phyloP scores from a whole-genome alignment of 176 grass and related monocot genomes.

The Pontederia crassipes region DNA sequence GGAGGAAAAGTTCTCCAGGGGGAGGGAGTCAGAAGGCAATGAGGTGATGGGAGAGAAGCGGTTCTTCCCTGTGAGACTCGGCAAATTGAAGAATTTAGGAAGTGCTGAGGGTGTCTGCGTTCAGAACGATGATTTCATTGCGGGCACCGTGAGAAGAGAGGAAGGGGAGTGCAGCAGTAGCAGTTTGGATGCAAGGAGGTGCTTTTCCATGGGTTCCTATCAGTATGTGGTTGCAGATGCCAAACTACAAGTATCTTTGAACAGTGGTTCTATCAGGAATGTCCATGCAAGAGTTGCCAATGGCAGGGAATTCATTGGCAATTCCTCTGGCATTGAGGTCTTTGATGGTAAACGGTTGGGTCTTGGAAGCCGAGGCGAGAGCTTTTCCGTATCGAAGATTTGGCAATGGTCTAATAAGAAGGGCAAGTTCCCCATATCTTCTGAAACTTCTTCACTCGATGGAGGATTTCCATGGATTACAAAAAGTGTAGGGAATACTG shows the following conservation, averaged over 20 bases:
- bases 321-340: neutral
- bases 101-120: neutral
- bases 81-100: neutral
- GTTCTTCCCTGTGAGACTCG: neutral
- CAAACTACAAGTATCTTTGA: neutral
- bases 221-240: slow-evolving; percentile 5
- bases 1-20: neutral
- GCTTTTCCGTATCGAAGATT: slow-evolving; percentile 3
- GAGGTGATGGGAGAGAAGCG: neutral
- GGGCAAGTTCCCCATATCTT: neutral
- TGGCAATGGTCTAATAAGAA: slow-evolving; percentile 5
- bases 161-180: slow-evolving; percentile 2
- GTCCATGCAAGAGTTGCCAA: neutral
- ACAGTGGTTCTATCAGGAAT: neutral
- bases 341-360: neutral
- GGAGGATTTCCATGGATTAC: slow-evolving; percentile 1
- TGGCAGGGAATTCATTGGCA: neutral
- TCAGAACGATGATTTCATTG: neutral
- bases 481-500: slow-evolving; percentile 1
- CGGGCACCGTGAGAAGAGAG: neutral
- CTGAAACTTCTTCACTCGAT: neutral
- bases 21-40: neutral
- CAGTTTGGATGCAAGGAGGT: slow-evolving; percentile 1
- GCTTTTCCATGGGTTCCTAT: slow-evolving; percentile 1
- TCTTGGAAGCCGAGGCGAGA: neutral